phyloP scores from a whole-genome alignment of 169 alveolate species.

The Theileria parva region DNA sequence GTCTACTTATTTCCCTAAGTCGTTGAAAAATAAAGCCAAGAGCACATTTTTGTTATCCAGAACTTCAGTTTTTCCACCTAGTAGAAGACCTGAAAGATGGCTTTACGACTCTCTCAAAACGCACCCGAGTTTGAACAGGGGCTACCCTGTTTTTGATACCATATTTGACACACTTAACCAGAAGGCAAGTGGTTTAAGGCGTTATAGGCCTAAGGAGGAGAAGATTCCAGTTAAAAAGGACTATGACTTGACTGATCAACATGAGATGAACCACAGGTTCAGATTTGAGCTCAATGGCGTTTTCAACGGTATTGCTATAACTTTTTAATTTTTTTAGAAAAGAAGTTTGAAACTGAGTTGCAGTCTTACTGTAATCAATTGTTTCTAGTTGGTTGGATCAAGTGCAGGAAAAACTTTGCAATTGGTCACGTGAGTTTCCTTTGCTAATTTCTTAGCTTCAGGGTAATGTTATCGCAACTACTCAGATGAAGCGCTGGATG shows the following conservation, averaged over 20 bases:
- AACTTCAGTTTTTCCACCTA: constrained; percentile 15
- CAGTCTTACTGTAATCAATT: constrained; percentile 65
- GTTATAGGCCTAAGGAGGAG: constrained; percentile 33
- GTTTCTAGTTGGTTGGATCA: constrained; percentile 69
- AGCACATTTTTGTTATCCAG: constrained; percentile 25
- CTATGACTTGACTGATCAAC: constrained; percentile 37
- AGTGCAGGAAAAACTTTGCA: constrained; percentile 61
- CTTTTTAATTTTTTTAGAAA: constrained; percentile 15
- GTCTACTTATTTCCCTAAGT: constrained; percentile 67
- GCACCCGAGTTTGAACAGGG: constrained; percentile 55
- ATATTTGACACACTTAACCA: constrained; percentile 61
- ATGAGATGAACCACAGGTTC: constrained; percentile 68
- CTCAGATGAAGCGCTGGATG: constrained; percentile 71
- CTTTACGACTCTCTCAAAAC: constrained; percentile 48
- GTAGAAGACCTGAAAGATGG: constrained; percentile 48
- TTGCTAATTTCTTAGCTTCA: constrained; percentile 31
- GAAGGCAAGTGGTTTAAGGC: constrained; percentile 66
- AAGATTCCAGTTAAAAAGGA: constrained; percentile 27
- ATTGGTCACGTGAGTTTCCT: constrained; percentile 60
- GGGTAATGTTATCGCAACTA: constrained; percentile 68
- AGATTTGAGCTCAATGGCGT: constrained; percentile 56
- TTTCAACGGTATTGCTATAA: constrained; percentile 47
- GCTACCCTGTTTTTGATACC: constrained; percentile 63
- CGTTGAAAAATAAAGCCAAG: constrained; percentile 62
- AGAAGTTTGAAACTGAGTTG: constrained; percentile 59